Evolutionary conservation across 1,139 yeast species (phyloP).

Genomic region (Taphrina populina): DNA sequence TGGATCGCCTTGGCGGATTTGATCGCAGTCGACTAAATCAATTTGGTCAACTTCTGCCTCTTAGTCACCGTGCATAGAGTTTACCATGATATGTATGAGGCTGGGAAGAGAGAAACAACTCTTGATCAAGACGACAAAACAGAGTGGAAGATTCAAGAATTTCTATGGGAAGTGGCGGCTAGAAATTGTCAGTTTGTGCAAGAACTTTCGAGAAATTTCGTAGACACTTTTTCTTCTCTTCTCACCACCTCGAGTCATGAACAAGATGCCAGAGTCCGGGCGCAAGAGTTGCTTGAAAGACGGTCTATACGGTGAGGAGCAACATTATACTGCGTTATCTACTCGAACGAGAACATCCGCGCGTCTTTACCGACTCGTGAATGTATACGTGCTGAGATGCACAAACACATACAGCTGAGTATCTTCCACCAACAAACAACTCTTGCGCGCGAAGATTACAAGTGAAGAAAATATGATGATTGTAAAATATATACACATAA

Average conservation of each 20-base stretch:
- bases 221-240: too few species aligned
- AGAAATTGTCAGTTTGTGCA: not conserved
- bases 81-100: not conserved
- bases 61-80: not conserved
- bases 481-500: too few species aligned
- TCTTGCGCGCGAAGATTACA: too few species aligned
- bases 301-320: constrained; percentile 21
- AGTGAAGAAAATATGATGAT: too few species aligned
- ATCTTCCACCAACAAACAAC: too few species aligned
- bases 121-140: not conserved
- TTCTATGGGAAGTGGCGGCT: not conserved
- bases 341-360: constrained; percentile 23
- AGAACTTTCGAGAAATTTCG: not conserved
- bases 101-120: too few species aligned
- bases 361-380: not conserved
- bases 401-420: too few species aligned
- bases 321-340: constrained; percentile 25
- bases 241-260: too few species aligned
- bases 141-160: not conserved
- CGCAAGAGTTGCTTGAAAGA: too few species aligned
- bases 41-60: too few species aligned
- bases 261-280: too few species aligned
- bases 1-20: constrained; percentile 83
- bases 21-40: constrained; percentile 54
- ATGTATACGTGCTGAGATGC: constrained; percentile 21